Conservation (phyloP, 352 stramenopile genomes). For the Phytophthora palmivora region DNA sequence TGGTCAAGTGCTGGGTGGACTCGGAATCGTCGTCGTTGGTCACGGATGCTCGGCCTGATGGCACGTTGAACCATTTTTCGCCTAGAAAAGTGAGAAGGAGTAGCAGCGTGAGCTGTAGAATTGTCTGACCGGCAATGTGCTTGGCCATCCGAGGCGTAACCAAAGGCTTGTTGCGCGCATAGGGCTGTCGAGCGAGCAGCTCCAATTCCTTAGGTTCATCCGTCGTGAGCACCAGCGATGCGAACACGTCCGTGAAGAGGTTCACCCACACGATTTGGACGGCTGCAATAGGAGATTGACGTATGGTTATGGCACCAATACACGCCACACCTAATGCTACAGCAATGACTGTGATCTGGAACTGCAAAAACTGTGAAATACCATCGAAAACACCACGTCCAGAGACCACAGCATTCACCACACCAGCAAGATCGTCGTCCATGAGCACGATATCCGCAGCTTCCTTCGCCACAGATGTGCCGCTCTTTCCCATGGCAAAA, state of each 20-base stretch:
- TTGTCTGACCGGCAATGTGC: constrained; percentile 91
- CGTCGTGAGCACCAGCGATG: constrained; percentile 93
- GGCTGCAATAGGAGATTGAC: constrained; percentile 84
- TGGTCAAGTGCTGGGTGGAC: constrained; percentile 91
- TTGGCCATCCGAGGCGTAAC: constrained; percentile 90
- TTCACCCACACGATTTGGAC: constrained; percentile 98
- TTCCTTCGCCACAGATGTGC: constrained; percentile 94
- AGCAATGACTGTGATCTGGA: constrained; percentile 96
- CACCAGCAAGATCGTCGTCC: constrained; percentile 96
- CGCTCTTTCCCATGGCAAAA: constrained; percentile 94
- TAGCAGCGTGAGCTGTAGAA: constrained; percentile 92
- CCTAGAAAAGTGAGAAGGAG: constrained; percentile 82
- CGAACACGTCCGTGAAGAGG: constrained; percentile 97
- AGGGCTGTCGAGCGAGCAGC: constrained; percentile 89
- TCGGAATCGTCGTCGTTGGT: constrained; percentile 53
- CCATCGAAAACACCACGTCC: constrained; percentile 95
- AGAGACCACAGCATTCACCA: constrained; percentile 95
- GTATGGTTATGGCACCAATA: constrained; percentile 65
- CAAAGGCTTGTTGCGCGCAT: constrained; percentile 82
- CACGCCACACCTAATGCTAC: constrained; percentile 92
- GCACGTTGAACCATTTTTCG: constrained; percentile 48
- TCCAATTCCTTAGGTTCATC: constrained; percentile 82
- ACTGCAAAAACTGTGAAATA: constrained; percentile 96
- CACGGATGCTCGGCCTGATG: constrained; percentile 33
- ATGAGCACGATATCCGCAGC: constrained; percentile 95